These are phyloP conservation scores for Hemerocallis citrina DNA, from an alignment of 106 monocot genomes.

Conservation along the genomic window DNA sequence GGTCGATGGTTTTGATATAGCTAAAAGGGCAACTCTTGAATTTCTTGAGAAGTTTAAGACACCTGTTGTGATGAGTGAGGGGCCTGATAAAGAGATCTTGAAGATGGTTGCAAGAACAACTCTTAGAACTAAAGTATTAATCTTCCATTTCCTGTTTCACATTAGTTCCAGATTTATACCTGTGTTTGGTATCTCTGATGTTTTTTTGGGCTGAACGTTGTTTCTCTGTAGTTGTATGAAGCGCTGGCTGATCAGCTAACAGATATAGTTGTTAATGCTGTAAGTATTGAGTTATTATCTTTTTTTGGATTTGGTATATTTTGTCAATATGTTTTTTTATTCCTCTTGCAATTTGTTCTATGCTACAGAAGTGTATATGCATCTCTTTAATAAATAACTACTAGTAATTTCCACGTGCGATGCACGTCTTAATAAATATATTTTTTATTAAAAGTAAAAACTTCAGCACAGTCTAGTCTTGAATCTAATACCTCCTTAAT, in stretches of 20 bases:
- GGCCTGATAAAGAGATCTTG: conserved; percentile 83
- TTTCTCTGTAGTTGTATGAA: conserved; percentile 72
- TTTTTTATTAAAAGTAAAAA: too few species aligned
- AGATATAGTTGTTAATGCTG: conserved; percentile 92
- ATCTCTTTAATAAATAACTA: not conserved
- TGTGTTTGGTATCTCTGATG: not conserved
- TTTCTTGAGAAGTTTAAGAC: conserved; percentile 97
- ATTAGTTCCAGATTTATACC: not conserved
- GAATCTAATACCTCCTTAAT: too few species aligned
- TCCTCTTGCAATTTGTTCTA: not conserved
- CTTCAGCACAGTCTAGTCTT: too few species aligned
- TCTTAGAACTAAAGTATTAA: conserved; percentile 84
- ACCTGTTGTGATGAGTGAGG: conserved; percentile 78
- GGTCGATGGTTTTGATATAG: conserved; percentile 97
- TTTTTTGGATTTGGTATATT: not conserved
- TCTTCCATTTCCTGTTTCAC: not conserved
- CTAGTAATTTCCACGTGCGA: not conserved
- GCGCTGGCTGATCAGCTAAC: conserved; percentile 89
- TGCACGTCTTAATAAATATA: not conserved
- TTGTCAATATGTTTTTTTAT: not conserved
- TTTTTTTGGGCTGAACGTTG: not conserved
- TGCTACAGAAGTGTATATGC: too few species aligned
- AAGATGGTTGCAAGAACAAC: conserved; percentile 96
- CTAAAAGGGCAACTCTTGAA: conserved; percentile 90
- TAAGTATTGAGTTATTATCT: conserved; percentile 47